phyloP scores from a whole-genome alignment of 768 basidiomycete genomes.

The Candolleomyces aberdarensis region DNA sequence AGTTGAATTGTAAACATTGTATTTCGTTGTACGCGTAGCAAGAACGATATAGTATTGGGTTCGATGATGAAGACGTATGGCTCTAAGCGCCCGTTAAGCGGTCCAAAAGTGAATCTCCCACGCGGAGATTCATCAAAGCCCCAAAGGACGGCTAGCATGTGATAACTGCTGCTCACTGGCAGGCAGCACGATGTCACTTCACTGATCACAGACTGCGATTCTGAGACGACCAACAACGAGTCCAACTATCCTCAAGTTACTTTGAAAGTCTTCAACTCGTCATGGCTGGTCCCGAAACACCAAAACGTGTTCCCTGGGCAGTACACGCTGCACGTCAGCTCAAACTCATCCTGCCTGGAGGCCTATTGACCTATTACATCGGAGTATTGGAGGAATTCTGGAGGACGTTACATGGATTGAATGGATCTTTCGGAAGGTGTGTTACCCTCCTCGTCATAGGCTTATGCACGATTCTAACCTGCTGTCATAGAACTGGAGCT shows the following conservation, averaged over 20 bases:
- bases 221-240: background rate
- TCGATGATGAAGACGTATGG: no score
- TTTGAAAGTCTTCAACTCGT: background rate
- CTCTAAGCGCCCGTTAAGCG: no score
- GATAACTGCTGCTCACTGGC: no score
- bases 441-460: slow-evolving; percentile 18
- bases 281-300: slow-evolving; percentile 15
- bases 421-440: slow-evolving; percentile 53
- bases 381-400: slow-evolving; percentile 52
- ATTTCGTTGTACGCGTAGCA: no score
- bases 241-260: background rate
- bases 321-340: slow-evolving; percentile 64
- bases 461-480: background rate
- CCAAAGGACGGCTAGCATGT: no score
- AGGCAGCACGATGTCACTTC: no score
- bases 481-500: slow-evolving; percentile 45
- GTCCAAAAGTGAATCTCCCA: no score
- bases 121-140: no score
- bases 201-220: no score
- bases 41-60: no score
- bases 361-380: slow-evolving; percentile 57
- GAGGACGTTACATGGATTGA: slow-evolving; percentile 33
- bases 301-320: slow-evolving; percentile 25
- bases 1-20: no score
- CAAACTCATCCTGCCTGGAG: slow-evolving; percentile 76